phyloP scores from a whole-genome alignment of 169 alveolate genomes.

The Babesia ovis region DNA sequence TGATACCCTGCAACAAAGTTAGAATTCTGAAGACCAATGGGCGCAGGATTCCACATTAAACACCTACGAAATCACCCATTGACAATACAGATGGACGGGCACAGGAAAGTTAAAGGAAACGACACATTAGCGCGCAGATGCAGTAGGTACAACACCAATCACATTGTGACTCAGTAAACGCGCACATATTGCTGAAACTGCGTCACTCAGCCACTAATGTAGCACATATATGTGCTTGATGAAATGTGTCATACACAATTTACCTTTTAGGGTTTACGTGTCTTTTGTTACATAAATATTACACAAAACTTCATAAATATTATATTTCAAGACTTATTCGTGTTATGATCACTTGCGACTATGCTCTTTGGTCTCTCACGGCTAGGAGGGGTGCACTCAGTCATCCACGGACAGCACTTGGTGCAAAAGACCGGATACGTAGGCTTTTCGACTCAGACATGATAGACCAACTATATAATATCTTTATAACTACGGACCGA shows the following conservation, averaged over 20 bases:
- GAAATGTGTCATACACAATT: background rate
- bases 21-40: no score
- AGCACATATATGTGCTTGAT: background rate
- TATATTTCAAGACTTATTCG: background rate
- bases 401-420: background rate
- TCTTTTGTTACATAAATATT: background rate
- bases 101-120: no score
- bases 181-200: background rate
- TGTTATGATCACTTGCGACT: background rate
- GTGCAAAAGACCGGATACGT: background rate
- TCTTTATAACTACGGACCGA: no score
- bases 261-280: background rate
- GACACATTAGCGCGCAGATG: background rate
- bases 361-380: background rate
- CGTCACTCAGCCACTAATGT: background rate
- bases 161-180: background rate
- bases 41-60: no score
- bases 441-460: no score
- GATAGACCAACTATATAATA: no score
- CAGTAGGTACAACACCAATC: background rate
- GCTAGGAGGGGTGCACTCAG: conserved; percentile 4
- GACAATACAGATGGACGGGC: no score
- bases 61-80: no score
- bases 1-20: conserved; percentile 1
- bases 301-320: background rate